Evolutionary conservation across 1,284 basidiomycete species (phyloP), one percentile per base, ranked within the genome.

Genomic region (Chalciporus sp.): DNA sequence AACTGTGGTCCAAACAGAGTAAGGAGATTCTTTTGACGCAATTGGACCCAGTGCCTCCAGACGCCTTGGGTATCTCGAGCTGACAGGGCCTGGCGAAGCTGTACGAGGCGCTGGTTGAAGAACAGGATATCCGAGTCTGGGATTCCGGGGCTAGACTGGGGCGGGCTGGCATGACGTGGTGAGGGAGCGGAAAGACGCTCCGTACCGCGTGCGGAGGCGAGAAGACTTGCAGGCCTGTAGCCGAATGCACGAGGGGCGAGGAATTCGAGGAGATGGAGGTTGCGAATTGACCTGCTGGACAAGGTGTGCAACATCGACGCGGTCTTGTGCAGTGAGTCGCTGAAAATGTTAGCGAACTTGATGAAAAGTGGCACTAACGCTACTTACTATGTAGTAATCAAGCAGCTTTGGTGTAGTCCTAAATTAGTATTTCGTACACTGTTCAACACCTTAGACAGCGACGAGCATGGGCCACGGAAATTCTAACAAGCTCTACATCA

Each of bases 401-500:
- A n/a, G n/a, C n/a, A n/a, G n/a, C n/a, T n/a, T n/a, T n/a, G n/a
- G n/a, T n/a, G n/a, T 23, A 23, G 23, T 23, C 23, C 23, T 23
- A 23, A 23, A 23, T 23, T 23, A n/a, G 16, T 47, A 40, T 58
- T 61, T 61, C 51, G 43, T 46, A 42, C 23, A 23, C 51, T 50
- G 43, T 42, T n/a, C 3, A 12, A 52, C 35, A 8, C 19, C 31
- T 41, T 12, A 14, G 23, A 56, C 55, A 47, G 42, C 55, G 47
- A 57, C 46, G 33, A 43, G 47, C 55, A 90, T 91, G 90, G 90
- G 90, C 20, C 90, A 92, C 75, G 90, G 90, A 69, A 91, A 90
- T 67, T 89, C 86, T 28, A 82, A 92, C 77, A 92, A 92, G 68
- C 73, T 93, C 7, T 93, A 93, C 66, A 90, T 93, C 65, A 93